These are phyloP conservation scores for Fomitopsis betulina DNA, from an alignment of 1,284 basidiomycete genomes.

Conservation along the genomic window DNA sequence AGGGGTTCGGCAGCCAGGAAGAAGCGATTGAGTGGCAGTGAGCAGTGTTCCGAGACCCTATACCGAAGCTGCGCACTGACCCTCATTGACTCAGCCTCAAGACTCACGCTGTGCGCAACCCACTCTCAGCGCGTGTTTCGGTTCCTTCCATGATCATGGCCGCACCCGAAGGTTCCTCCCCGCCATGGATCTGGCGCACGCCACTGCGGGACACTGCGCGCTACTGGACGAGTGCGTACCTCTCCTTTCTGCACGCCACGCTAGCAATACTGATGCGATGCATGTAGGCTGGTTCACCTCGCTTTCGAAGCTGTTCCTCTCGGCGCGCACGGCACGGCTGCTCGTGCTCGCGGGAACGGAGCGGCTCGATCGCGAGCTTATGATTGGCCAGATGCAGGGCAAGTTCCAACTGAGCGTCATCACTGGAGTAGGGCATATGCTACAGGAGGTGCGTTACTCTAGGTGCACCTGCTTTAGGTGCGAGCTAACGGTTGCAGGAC, in stretches of 20 bases:
- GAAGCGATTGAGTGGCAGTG: slow-evolving; percentile 96
- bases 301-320: slow-evolving; percentile 76
- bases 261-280: neutral
- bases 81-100: slow-evolving; percentile 43
- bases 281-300: slow-evolving; percentile 84
- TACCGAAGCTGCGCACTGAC: slow-evolving; percentile 4
- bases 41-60: slow-evolving; percentile 28
- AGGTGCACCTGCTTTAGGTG: too few species aligned
- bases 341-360: slow-evolving; percentile 92
- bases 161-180: slow-evolving; percentile 33
- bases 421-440: slow-evolving; percentile 84
- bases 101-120: slow-evolving; percentile 78
- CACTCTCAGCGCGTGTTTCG: slow-evolving; percentile 78
- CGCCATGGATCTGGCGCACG: slow-evolving; percentile 73
- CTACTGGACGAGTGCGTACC: slow-evolving; percentile 78
- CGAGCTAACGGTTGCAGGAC: slow-evolving; percentile 49
- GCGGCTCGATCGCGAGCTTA: slow-evolving; percentile 86
- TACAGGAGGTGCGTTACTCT: slow-evolving; percentile 77
- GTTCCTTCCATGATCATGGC: slow-evolving; percentile 73
- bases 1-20: slow-evolving; percentile 78
- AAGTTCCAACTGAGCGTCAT: slow-evolving; percentile 95
- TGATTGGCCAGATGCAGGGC: slow-evolving; percentile 99
- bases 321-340: slow-evolving; percentile 74
- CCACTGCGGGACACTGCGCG: slow-evolving; percentile 82
- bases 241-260: neutral